Conservation (phyloP, 2,329 filamentous ascomycete genomes). For the Massarina eburnea region DNA sequence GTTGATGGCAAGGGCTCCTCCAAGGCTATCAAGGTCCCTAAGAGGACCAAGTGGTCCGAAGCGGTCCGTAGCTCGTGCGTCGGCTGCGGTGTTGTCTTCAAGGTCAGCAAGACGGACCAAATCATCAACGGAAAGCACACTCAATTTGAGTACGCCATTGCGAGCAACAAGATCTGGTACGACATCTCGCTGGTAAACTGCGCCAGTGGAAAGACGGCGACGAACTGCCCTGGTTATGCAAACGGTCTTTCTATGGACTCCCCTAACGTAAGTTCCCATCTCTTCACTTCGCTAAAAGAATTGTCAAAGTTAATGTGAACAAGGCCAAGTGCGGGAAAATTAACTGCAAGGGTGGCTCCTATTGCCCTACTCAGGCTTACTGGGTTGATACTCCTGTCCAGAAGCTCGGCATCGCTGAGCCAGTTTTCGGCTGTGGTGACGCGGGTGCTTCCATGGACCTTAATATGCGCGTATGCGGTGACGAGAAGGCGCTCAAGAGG, state of each 20-base stretch:
- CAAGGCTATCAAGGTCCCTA: background rate
- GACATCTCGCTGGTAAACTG: constrained; percentile 34
- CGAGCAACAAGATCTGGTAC: constrained; percentile 22
- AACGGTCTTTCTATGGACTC: constrained; percentile 22
- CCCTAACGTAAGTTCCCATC: constrained; percentile 1
- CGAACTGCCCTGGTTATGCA: constrained; percentile 23
- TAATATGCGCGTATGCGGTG: constrained; percentile 24
- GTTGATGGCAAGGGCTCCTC: constrained; percentile 12
- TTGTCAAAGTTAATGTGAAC: constrained; percentile 1
- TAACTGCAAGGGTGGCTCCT: constrained; percentile 19
- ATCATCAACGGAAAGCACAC: constrained; percentile 23
- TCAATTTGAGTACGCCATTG: constrained; percentile 31
- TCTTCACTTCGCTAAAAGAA: background rate
- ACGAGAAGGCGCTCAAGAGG: constrained; percentile 19
- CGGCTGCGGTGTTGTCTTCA: constrained; percentile 24
- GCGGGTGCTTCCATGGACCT: constrained; percentile 21
- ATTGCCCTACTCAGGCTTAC: constrained; percentile 28
- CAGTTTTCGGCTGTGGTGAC: constrained; percentile 23
- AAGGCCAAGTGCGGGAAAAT: constrained; percentile 15
- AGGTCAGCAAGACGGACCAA: constrained; percentile 27
- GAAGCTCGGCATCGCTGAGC: constrained; percentile 25
- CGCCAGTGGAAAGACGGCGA: constrained; percentile 21
- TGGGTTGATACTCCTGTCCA: constrained; percentile 24
- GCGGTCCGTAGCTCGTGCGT: constrained; percentile 17
- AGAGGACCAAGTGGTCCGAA: constrained; percentile 9